Percentiles rank a stretch among this genome's conserved stretches.
phyloP scores from a whole-genome alignment of 371 early-diverging fungal genomes.

The Encephalitozoon hellem region DNA sequence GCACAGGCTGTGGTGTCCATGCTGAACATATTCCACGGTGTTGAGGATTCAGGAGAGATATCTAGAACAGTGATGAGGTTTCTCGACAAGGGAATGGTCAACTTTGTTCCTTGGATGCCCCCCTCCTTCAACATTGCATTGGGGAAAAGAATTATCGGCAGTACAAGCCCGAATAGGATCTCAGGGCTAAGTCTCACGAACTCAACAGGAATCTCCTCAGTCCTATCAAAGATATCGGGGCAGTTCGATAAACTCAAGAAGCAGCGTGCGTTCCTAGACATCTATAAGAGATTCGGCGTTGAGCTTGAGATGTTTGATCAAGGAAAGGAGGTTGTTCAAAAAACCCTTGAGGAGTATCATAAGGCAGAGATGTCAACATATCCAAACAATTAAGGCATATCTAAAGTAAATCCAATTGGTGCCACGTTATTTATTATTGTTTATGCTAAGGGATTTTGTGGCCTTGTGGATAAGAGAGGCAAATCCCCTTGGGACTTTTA shows the following conservation, averaged over 20 bases:
- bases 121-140: slow-evolving; percentile 82
- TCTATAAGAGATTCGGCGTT: slow-evolving; percentile 67
- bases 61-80: slow-evolving; percentile 87
- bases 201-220: slow-evolving; percentile 78
- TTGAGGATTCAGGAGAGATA: slow-evolving; percentile 60
- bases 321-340: slow-evolving; percentile 46
- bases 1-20: slow-evolving; percentile 63
- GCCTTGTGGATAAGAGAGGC: slow-evolving; percentile 57
- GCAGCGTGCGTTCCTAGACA: slow-evolving; percentile 94
- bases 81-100: slow-evolving; percentile 77
- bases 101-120: slow-evolving; percentile 98
- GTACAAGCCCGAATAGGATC: slow-evolving; percentile 74
- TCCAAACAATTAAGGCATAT: background rate
- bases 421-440: background rate
- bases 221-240: slow-evolving; percentile 76
- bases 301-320: slow-evolving; percentile 52
- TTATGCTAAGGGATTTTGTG: slow-evolving; percentile 25
- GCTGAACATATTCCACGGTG: slow-evolving; percentile 68
- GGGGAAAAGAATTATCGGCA: slow-evolving; percentile 59
- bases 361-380: background rate
- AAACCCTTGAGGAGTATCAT: slow-evolving; percentile 54
- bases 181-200: slow-evolving; percentile 93
- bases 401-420: background rate
- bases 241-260: slow-evolving; percentile 90
- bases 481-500: slow-evolving; percentile 58